Evolutionary conservation across 345 rosid genomes (phyloP), one percentile per base, ranked within the genome.

Genomic region (Rhizophora apiculata): DNA sequence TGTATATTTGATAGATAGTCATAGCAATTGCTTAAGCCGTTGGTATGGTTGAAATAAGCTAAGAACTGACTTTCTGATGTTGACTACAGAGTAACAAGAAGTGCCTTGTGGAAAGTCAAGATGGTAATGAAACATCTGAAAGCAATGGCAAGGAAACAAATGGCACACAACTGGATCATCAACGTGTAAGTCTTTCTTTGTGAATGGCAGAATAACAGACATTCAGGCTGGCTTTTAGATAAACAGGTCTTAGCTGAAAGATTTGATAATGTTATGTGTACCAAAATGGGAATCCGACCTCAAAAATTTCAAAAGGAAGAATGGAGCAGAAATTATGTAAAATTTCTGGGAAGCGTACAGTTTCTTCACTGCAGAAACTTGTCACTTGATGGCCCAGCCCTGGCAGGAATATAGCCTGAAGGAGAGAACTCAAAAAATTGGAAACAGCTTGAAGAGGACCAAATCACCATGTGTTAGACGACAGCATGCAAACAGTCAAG

Each of bases 401-500:
- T n/a, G 6, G 22, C 34, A 31, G 36, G 70, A 71, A 22, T 37
- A 59, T 29, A 60, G 65, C 71, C 49, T 24, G 29, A 72, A 51
- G 4, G 73, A 74, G 53, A 60, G 72, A 30, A 60, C 74, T 62
- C 68, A 68, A 62, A 68, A 58, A 56, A 57, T 63, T 10, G 72
- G 61, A 59, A 71, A 70, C 36, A 68, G 57, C 62, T 74, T 56
- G 62, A 74, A 64, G 68, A 85, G 76, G 78, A 69, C 76, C 24
- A 84, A 82, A 82, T 76, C 76, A 68, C 72, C 79, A 62, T 54
- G 60, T 49, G 22, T 63, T 53, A 80, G 77, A 76, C 65, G 77
- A 76, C 65, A 34, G 8, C 8, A 61, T 24, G 80, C 31, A 26
- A 65, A 73, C 48, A 62, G 76, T 62, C 78, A 19, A 67, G 77